A percentile compares a stretch with the other conserved stretches of the same genome.
These are phyloP conservation scores for Mucuna pruriens DNA, from an alignment of 306 rosid genomes.

Conservation along the genomic window DNA sequence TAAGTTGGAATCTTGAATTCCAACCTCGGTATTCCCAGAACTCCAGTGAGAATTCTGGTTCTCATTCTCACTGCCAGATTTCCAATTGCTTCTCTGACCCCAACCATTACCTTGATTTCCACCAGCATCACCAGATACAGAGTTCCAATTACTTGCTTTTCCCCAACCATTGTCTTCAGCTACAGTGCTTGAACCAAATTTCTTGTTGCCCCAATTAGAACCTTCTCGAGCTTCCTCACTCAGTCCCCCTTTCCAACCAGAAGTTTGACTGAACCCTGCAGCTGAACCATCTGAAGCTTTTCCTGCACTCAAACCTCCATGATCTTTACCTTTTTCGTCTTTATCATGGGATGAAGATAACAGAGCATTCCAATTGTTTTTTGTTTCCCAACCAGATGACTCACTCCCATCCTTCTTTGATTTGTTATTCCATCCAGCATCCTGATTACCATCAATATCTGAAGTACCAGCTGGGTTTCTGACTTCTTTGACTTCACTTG, in stretches of 20 bases:
- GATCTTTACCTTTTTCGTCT: constrained; percentile 8
- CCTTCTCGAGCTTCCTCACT: constrained; percentile 26
- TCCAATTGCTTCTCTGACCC: not conserved
- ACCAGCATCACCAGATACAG: constrained; percentile 7
- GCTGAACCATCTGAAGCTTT: constrained; percentile 30
- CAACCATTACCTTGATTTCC: not conserved
- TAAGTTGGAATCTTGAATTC: constrained; percentile 40
- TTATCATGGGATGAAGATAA: constrained; percentile 2
- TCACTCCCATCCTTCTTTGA: not conserved
- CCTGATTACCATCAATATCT: constrained; percentile 1
- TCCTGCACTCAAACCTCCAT: constrained; percentile 27
- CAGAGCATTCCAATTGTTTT: not conserved
- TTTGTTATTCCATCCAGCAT: not conserved
- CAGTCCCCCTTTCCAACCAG: constrained; percentile 33
- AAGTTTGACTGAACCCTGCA: constrained; percentile 7
- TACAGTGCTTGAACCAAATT: not conserved
- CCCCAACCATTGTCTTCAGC: constrained; percentile 27
- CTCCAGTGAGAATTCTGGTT: constrained; percentile 32
- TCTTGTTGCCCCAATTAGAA: constrained; percentile 29
- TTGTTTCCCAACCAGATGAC: not conserved
- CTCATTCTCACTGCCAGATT: not conserved
- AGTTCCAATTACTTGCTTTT: constrained; percentile 24
- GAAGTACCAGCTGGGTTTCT: constrained; percentile 10
- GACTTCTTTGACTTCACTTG: constrained; percentile 22
- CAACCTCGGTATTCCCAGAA: constrained; percentile 30